A percentile compares a stretch with the other conserved stretches of the same genome.
Evolutionary conservation across 2,329 filamentous ascomycete species (phyloP).

Genomic region (Pestalotiopsis fici): DNA sequence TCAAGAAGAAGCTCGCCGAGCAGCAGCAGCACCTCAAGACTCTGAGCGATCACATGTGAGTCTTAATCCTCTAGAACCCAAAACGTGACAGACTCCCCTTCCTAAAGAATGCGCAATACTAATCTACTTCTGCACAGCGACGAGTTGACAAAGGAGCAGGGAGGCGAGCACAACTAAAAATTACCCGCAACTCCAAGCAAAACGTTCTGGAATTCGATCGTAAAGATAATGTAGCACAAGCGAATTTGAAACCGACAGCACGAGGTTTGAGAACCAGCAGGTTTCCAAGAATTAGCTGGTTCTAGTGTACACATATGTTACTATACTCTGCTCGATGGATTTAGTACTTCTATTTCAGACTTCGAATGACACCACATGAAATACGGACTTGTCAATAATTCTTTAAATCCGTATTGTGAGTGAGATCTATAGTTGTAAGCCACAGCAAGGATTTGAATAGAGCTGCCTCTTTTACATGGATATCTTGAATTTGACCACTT

Average conservation of each 20-base stretch:
- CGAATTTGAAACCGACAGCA: neutral
- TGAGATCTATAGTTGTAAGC: too few relatives aligned
- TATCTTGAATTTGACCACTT: too few relatives aligned
- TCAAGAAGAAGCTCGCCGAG: slow-evolving; percentile 72
- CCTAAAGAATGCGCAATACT: slow-evolving; percentile 8
- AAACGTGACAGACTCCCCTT: neutral
- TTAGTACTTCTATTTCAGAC: neutral
- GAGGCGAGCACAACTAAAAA: slow-evolving; percentile 64
- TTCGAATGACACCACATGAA: neutral
- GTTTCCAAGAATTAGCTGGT: slow-evolving; percentile 4
- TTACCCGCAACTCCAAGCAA: slow-evolving; percentile 3
- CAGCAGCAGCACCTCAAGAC: slow-evolving; percentile 84
- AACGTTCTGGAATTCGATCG: neutral
- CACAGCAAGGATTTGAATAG: too few relatives aligned
- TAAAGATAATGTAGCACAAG: neutral
- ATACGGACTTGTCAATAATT: too few relatives aligned
- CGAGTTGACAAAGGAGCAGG: slow-evolving; percentile 72
- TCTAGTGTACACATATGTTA: slow-evolving; percentile 28
- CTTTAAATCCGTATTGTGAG: too few relatives aligned
- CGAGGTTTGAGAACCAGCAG: neutral
- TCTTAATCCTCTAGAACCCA: slow-evolving; percentile 16
- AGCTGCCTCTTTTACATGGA: too few relatives aligned
- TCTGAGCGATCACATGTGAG: slow-evolving; percentile 85
- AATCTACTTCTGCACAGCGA: slow-evolving; percentile 53
- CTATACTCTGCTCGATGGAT: slow-evolving; percentile 5